Percentiles rank a stretch among this genome's conserved stretches.
These are phyloP conservation scores for Hypoxylon sp. DNA, from an alignment of 2,329 filamentous ascomycete genomes.

Conservation along the genomic window DNA sequence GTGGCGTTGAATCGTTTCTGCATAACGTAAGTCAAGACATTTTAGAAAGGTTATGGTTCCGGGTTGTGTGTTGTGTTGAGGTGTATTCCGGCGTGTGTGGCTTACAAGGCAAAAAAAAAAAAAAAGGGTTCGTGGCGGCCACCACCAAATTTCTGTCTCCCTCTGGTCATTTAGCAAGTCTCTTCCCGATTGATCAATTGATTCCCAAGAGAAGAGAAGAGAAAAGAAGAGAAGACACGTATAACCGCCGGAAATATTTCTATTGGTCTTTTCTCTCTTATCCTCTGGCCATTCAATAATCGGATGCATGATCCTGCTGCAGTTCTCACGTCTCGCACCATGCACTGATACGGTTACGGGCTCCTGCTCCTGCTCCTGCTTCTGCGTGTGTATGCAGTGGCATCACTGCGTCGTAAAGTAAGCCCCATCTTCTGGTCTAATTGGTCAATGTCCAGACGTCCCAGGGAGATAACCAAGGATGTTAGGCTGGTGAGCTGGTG, in stretches of 20 bases:
- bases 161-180: not conserved
- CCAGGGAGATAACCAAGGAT: constrained; percentile 31
- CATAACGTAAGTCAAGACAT: constrained; percentile 5
- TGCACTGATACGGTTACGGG: constrained; percentile 27
- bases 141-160: not conserved
- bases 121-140: constrained; percentile 11
- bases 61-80: not conserved
- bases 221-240: too few species aligned
- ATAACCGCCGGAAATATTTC: constrained; percentile 6
- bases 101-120: not conserved
- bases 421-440: constrained; percentile 10
- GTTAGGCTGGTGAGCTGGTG: not conserved
- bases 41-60: not conserved
- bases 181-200: constrained; percentile 27
- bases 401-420: constrained; percentile 16
- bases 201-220: not conserved
- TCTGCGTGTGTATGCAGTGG: constrained; percentile 13
- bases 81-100: not conserved
- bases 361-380: constrained; percentile 12
- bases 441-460: constrained; percentile 30
- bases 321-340: constrained; percentile 14
- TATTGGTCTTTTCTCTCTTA: constrained; percentile 16
- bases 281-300: constrained; percentile 30
- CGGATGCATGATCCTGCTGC: constrained; percentile 38
- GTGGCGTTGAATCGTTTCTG: constrained; percentile 5